Evolutionary conservation across 139 green algal genomes (phyloP).

Genomic region (Chlorella sp.): DNA sequence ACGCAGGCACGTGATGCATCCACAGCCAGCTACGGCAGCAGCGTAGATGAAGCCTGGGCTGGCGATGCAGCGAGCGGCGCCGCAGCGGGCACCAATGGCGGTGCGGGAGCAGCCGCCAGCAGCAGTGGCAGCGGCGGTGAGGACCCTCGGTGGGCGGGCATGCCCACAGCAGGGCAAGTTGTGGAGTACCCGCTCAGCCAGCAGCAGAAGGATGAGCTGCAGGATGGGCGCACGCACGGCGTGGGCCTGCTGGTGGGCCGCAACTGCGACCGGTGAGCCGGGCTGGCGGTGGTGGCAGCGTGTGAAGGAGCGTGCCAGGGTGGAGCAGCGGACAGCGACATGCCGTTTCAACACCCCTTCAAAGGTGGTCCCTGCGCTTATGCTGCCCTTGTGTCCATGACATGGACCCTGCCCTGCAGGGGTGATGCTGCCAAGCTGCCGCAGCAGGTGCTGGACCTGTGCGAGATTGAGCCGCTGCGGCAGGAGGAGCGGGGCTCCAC

Average conservation of each 20-base stretch:
- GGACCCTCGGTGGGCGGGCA: neutral
- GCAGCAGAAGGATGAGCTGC: conserved; percentile 47
- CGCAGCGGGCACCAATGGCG: neutral
- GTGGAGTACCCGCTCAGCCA: conserved; percentile 66
- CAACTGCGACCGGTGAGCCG: conserved; percentile 55
- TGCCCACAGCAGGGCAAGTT: conserved; percentile 42
- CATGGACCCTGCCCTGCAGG: neutral
- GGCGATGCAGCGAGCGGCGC: neutral
- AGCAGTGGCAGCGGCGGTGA: neutral
- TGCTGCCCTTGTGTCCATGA: neutral
- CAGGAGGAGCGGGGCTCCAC: conserved; percentile 49
- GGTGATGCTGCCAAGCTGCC: conserved; percentile 44
- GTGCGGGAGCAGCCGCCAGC: neutral
- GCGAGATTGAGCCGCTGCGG: conserved; percentile 66
- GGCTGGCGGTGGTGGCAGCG: neutral
- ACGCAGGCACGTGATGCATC: conserved; percentile 50
- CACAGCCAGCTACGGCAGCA: conserved; percentile 13
- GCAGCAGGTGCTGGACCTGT: conserved; percentile 55
- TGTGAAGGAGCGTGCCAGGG: neutral
- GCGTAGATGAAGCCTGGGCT: neutral
- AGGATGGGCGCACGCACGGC: conserved; percentile 55
- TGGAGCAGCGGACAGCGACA: no score
- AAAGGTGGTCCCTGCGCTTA: no score
- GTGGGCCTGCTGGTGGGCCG: conserved; percentile 61
- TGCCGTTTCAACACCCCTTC: no score